Evolutionary conservation across 73 alveolate species (phyloP).

Genomic region (Effrenium voratum): DNA sequence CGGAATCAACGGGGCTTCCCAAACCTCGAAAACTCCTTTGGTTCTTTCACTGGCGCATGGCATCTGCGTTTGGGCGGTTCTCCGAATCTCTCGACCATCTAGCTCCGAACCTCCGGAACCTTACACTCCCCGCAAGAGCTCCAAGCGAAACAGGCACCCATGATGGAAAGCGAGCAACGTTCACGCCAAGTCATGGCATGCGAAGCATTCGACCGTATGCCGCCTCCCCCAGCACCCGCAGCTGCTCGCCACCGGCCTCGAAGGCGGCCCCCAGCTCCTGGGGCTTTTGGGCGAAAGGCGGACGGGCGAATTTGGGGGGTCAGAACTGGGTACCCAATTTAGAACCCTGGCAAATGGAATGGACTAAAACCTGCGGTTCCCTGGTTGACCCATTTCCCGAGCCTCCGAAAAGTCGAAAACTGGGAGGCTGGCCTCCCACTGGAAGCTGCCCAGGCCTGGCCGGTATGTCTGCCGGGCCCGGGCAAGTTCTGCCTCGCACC

Average conservation of each 20-base stretch:
- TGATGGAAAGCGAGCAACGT: no score
- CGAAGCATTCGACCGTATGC: not conserved
- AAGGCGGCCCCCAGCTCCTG: not conserved
- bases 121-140: not conserved
- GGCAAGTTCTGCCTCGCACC: slow-evolving; percentile 20
- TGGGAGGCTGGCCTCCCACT: slow-evolving; percentile 35
- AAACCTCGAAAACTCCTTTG: no score
- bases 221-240: not conserved
- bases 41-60: no score
- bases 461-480: slow-evolving; percentile 23
- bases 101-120: not conserved
- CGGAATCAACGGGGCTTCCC: no score
- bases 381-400: not conserved
- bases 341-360: not conserved
- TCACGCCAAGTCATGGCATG: no score
- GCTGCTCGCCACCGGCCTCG: not conserved
- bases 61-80: not conserved
- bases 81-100: not conserved
- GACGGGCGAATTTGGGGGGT: not conserved
- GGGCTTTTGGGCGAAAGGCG: not conserved
- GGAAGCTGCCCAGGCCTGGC: slow-evolving; percentile 26
- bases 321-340: not conserved
- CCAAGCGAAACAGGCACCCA: no score
- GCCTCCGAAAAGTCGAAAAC: not conserved
- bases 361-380: not conserved